Percentiles rank a stretch among this genome's conserved stretches.
Conservation (phyloP, 2,329 filamentous ascomycete genomes). For the Penicillium sp. region DNA sequence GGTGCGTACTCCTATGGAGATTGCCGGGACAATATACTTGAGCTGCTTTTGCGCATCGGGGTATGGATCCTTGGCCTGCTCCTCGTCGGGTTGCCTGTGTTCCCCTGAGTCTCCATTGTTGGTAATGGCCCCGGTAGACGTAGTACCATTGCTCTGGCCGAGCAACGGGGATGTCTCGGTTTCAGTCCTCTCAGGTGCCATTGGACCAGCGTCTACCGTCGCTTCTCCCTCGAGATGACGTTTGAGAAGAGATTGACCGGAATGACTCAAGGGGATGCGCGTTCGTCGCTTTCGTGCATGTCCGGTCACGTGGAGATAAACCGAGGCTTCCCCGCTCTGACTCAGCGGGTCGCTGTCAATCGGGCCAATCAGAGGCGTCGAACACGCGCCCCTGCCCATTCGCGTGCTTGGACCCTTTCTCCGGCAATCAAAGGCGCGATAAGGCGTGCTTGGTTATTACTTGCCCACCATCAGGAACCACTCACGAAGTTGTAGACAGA, state of each 20-base stretch:
- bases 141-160: constrained; percentile 28
- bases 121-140: constrained; percentile 25
- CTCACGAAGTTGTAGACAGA: too few species aligned
- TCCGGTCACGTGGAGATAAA: neutral
- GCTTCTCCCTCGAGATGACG: neutral
- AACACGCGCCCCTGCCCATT: neutral
- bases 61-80: constrained; percentile 30
- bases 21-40: constrained; percentile 59
- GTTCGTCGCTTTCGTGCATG: neutral
- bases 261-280: neutral
- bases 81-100: constrained; percentile 7
- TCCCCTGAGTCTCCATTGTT: constrained; percentile 24
- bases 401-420: neutral
- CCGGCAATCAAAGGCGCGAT: too few species aligned
- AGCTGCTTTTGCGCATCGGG: constrained; percentile 52
- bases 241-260: neutral
- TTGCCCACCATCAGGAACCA: too few species aligned
- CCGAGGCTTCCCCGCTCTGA: neutral
- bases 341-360: neutral
- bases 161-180: constrained; percentile 50
- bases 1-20: constrained; percentile 59
- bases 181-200: constrained; percentile 24
- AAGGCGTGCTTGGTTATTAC: too few species aligned
- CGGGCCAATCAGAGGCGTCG: neutral
- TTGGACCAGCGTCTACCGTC: constrained; percentile 10